Conservation (phyloP, 2,329 filamentous ascomycete species). For the Gremmenia infestans region DNA sequence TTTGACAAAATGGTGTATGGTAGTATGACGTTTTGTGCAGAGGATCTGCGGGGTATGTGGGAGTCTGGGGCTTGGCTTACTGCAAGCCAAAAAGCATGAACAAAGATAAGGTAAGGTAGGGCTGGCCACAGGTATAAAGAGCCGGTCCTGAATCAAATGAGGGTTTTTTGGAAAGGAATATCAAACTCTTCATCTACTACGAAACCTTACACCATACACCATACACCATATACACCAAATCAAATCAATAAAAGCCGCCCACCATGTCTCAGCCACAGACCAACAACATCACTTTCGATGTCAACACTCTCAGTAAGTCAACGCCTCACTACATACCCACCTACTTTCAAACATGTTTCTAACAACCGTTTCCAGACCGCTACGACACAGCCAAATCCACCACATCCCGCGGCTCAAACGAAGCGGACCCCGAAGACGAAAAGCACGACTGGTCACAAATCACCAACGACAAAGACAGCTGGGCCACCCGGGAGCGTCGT, state of each 20-base stretch:
- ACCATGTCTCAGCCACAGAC: background rate
- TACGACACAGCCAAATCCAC: background rate
- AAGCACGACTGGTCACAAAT: conserved; percentile 19
- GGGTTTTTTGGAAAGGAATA: too few relatives aligned
- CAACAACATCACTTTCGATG: background rate
- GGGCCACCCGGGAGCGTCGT: conserved; percentile 18
- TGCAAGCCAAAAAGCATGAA: too few relatives aligned
- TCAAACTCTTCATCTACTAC: background rate
- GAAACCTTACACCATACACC: background rate
- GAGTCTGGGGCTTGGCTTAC: too few relatives aligned
- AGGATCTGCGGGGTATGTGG: too few relatives aligned
- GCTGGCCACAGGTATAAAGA: too few relatives aligned
- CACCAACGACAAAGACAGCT: conserved; percentile 16
- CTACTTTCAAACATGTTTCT: background rate
- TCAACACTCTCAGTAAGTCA: background rate
- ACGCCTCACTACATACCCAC: background rate
- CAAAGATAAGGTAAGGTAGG: too few relatives aligned
- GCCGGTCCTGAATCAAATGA: too few relatives aligned
- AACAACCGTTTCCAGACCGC: background rate
- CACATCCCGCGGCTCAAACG: background rate
- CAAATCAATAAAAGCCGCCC: too few relatives aligned
- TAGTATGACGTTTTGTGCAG: too few relatives aligned
- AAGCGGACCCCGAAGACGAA: background rate
- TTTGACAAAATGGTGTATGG: too few relatives aligned
- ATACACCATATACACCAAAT: background rate